Percentiles rank a stretch among this genome's conserved stretches.
These are phyloP conservation scores for Suillus alpinus DNA, from an alignment of 768 basidiomycete genomes.

Conservation along the genomic window DNA sequence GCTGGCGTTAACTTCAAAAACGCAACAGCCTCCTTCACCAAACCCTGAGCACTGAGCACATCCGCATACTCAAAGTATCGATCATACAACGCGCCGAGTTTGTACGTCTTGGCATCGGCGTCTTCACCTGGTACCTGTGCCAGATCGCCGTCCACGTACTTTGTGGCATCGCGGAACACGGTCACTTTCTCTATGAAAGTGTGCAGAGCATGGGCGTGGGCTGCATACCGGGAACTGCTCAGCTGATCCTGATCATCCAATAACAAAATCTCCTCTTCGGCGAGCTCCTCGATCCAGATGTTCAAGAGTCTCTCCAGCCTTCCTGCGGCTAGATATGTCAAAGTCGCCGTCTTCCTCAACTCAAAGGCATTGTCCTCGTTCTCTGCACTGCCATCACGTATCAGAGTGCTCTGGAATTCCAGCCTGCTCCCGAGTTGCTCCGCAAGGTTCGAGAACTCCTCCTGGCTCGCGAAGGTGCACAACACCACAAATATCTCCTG, in stretches of 20 bases:
- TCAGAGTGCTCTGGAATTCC: constrained; percentile 76
- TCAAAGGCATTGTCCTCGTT: constrained; percentile 35
- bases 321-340: constrained; percentile 92
- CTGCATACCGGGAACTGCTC: constrained; percentile 62
- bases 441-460: constrained; percentile 83
- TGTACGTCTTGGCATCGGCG: constrained; percentile 60
- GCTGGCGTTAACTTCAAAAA: constrained; percentile 79
- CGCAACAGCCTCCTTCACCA: constrained; percentile 74
- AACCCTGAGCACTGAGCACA: constrained; percentile 85
- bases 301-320: constrained; percentile 82
- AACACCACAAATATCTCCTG: constrained; percentile 94
- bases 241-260: constrained; percentile 37
- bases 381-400: constrained; percentile 41
- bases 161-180: constrained; percentile 85
- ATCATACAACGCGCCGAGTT: constrained; percentile 84
- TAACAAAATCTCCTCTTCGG: constrained; percentile 72
- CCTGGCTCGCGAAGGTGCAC: constrained; percentile 85
- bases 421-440: constrained; percentile 91
- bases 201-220: constrained; percentile 84
- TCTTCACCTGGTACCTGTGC: constrained; percentile 32
- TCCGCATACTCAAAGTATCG: constrained; percentile 96
- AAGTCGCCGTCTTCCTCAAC: constrained; percentile 81
- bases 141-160: constrained; percentile 76
- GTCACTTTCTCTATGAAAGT: constrained; percentile 96
- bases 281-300: constrained; percentile 90